These are phyloP conservation scores for Geranium brycei DNA, from an alignment of 345 rosid species.

Conservation along the genomic window DNA sequence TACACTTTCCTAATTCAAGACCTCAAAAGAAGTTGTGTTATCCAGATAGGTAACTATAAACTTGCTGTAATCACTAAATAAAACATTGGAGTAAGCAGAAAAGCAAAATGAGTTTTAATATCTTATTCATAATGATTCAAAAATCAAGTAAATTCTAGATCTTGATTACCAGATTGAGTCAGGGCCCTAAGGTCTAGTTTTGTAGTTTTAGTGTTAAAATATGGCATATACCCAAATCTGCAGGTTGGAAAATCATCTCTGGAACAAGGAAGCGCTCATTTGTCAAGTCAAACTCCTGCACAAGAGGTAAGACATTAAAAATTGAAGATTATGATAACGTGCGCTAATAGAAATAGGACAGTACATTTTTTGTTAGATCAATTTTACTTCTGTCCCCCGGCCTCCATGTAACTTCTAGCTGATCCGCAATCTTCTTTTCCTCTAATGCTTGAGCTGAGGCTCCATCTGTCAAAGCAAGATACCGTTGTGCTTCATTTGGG, in stretches of 20 bases:
- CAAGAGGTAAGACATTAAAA: conserved; percentile 7
- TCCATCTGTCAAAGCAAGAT: conserved; percentile 20
- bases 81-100: background rate
- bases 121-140: background rate
- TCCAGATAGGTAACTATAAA: background rate
- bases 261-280: conserved; percentile 93
- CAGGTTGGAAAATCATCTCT: conserved; percentile 87
- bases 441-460: conserved; percentile 12
- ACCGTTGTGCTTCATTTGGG: conserved; percentile 44
- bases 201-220: background rate
- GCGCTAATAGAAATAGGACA: conserved; percentile 2
- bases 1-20: too few species aligned
- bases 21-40: too few species aligned
- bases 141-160: background rate
- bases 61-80: background rate
- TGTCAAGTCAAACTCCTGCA: conserved; percentile 87
- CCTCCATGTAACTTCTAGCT: conserved; percentile 20
- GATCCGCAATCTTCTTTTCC: conserved; percentile 15
- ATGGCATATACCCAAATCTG: conserved; percentile 60
- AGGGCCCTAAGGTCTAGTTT: background rate
- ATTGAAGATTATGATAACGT: conserved; percentile 1
- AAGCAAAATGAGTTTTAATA: background rate
- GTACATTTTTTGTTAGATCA: conserved; percentile 64
- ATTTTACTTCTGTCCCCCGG: conserved; percentile 36
- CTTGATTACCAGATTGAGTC: too few species aligned